These are phyloP conservation scores for Populus pruinosa DNA, from an alignment of 345 rosid genomes.

Conservation along the genomic window DNA sequence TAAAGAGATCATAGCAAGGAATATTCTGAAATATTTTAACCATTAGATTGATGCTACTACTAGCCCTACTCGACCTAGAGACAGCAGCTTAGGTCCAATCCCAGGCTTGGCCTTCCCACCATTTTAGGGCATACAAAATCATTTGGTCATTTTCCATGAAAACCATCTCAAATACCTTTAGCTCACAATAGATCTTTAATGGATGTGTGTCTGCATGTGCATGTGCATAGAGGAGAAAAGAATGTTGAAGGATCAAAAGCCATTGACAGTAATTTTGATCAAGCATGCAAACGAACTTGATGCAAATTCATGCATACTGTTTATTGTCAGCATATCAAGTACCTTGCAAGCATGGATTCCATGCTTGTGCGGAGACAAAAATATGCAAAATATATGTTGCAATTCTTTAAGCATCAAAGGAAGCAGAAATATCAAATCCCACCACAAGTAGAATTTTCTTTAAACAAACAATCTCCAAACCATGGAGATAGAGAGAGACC, in stretches of 20 bases:
- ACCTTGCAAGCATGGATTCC: background rate
- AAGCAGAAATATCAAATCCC: background rate
- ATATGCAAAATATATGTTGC: background rate
- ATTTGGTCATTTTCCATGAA: background rate
- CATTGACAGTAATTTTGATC: background rate
- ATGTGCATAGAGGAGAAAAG: background rate
- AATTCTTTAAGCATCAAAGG: background rate
- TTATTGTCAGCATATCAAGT: background rate
- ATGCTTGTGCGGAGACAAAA: background rate
- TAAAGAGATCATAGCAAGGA: background rate
- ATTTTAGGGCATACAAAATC: background rate
- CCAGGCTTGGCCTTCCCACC: background rate
- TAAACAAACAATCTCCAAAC: background rate
- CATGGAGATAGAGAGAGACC: background rate
- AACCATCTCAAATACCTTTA: background rate
- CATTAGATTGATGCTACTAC: background rate
- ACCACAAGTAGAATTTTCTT: background rate
- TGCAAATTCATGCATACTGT: background rate
- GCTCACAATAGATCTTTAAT: background rate
- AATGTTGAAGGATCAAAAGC: background rate
- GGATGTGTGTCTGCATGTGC: background rate
- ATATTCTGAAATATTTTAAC: background rate
- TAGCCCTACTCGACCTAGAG: background rate
- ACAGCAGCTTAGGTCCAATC: background rate
- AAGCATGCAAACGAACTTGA: background rate